These are phyloP conservation scores for Fusarium subtropicale DNA, from an alignment of 2,329 filamentous ascomycete species.

Conservation along the genomic window DNA sequence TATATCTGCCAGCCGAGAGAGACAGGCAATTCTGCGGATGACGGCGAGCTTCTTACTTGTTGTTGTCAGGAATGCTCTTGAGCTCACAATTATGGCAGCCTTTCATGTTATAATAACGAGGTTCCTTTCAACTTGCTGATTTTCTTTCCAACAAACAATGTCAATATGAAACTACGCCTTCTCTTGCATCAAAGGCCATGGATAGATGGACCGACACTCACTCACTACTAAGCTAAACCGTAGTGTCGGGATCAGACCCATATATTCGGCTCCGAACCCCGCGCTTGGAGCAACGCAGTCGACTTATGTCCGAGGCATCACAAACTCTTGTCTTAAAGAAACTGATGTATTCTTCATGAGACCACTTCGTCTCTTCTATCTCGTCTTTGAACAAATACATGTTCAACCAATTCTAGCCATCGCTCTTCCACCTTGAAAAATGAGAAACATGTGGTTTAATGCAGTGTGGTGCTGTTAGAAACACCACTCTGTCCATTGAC, in stretches of 20 bases:
- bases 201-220: not conserved
- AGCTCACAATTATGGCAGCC: not conserved
- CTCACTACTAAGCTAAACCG: not conserved
- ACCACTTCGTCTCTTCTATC: conserved; percentile 40
- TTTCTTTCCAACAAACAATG: not conserved
- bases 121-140: not conserved
- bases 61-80: not conserved
- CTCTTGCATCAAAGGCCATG: not conserved
- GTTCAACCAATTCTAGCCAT: conserved; percentile 44
- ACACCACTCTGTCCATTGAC: conserved; percentile 10
- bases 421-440: conserved; percentile 37
- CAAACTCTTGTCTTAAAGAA: not conserved
- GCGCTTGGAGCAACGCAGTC: not conserved
- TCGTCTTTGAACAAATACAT: conserved; percentile 29
- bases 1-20: not conserved
- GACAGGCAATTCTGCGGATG: not conserved
- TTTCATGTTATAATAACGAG: not conserved
- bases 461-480: conserved; percentile 1
- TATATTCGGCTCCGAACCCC: conserved; percentile 1
- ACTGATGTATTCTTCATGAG: conserved; percentile 23
- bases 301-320: not conserved
- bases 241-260: conserved; percentile 16
- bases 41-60: not conserved
- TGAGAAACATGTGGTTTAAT: conserved; percentile 25
- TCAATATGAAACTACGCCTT: not conserved